Evolutionary conservation across 495 filamentous ascomycete species (phyloP).

Genomic region (Immersiella caudata): DNA sequence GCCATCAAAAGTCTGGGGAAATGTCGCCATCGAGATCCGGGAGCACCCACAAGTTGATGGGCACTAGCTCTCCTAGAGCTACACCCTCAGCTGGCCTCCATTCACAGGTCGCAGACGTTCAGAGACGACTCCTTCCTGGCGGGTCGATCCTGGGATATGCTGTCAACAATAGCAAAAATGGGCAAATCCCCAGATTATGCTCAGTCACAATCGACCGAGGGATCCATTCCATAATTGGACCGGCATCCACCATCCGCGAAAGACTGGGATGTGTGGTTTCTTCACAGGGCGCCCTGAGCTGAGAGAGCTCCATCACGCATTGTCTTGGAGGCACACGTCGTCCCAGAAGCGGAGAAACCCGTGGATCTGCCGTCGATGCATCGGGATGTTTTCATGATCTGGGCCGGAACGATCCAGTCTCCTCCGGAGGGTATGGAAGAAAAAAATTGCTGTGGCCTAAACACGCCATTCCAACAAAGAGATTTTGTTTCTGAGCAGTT

Average conservation of each 20-base stretch:
- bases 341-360: slow-evolving; percentile 18
- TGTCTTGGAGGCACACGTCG: neutral
- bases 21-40: slow-evolving; percentile 11
- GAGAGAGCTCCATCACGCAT: neutral
- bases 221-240: neutral
- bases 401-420: neutral
- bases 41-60: slow-evolving; percentile 6
- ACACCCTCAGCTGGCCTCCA: neutral
- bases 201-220: neutral
- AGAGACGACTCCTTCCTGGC: slow-evolving; percentile 1
- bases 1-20: slow-evolving; percentile 21
- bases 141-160: slow-evolving; percentile 4
- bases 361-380: neutral
- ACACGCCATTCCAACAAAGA: slow-evolving; percentile 9
- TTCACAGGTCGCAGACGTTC: neutral
- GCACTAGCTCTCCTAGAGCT: neutral
- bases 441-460: neutral
- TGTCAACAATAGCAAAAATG: neutral
- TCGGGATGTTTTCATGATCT: neutral
- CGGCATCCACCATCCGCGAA: neutral
- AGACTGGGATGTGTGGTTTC: neutral
- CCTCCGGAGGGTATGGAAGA: neutral
- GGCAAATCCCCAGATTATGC: neutral
- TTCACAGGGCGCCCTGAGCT: neutral
- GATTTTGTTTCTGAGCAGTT: neutral